Evolutionary conservation across 2,329 filamentous ascomycete species (phyloP).

Genomic region (Trichoderma koningiopsis): DNA sequence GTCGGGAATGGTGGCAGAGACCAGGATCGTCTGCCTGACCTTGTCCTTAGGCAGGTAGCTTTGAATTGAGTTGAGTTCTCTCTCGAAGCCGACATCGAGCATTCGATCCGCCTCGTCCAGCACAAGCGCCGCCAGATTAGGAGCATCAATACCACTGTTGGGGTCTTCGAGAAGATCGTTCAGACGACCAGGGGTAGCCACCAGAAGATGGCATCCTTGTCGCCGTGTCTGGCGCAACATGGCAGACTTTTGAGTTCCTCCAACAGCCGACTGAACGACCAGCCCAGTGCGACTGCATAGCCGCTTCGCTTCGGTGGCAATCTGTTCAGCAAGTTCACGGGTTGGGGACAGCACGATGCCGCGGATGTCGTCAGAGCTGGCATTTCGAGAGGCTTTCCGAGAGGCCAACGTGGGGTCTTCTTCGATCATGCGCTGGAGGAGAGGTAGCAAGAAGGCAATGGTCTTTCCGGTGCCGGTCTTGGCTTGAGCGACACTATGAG

Average conservation of each 20-base stretch:
- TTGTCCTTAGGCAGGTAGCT: constrained; percentile 58
- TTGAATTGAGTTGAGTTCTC: constrained; percentile 65
- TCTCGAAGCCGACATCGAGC: constrained; percentile 87
- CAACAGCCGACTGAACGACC: constrained; percentile 75
- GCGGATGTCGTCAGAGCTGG: constrained; percentile 61
- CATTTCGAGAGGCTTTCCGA: constrained; percentile 39
- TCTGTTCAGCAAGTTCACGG: constrained; percentile 79
- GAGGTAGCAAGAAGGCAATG: constrained; percentile 84
- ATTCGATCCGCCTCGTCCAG: constrained; percentile 98
- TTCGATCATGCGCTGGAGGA: constrained; percentile 75
- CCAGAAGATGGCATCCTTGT: constrained; percentile 82
- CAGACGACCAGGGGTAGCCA: constrained; percentile 88
- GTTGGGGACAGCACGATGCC: constrained; percentile 77
- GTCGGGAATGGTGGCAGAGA: constrained; percentile 87
- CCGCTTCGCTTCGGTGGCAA: constrained; percentile 75
- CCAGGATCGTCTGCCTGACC: constrained; percentile 87
- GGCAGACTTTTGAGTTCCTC: constrained; percentile 76
- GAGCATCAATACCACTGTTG: constrained; percentile 65
- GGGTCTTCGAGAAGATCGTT: constrained; percentile 76
- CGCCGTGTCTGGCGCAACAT: constrained; percentile 69
- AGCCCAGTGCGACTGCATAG: constrained; percentile 67
- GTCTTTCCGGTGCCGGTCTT: constrained; percentile 98
- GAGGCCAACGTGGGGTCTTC: constrained; percentile 63
- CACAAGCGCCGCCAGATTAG: constrained; percentile 85
- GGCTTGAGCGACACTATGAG: constrained; percentile 78